Base-by-base conservation (phyloP, 83 land plant species). In the Picea abies region DNA sequence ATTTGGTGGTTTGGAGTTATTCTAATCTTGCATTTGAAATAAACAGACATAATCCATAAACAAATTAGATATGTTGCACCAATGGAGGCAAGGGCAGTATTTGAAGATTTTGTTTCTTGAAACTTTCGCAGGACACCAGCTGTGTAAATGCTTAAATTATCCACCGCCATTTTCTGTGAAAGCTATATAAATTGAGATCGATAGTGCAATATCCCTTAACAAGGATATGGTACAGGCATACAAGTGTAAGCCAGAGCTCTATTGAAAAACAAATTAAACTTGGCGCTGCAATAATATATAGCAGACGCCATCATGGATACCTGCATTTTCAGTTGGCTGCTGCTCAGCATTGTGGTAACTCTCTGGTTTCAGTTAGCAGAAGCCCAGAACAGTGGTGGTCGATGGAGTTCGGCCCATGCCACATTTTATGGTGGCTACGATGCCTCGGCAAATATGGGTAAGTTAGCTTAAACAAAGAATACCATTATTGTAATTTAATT, bases 391-490 rank as follows among this genome's bases (percentile, higher is more conserved):
- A 70, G 14, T 1, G 73, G 22, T 1, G 73, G 22, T 70, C 44
- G 9, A 16, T 70, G 73, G 73, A 70, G 19, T 70, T 70, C 73
- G 5, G 47, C n/a, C 39, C 73, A 70, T 70, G 73, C 47, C 16
- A 70, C 73, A 25, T 70, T 70, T 22, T 70, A 70, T 12, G 73
- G 73, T 4, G 73, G 73, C n/a, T 7, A 70, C 9, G 73, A 70
- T 70, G 73, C 73, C n/a, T 70, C 73, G 17, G 73, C 73, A 70
- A 70, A 70, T 70, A 70, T 70, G 47, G 73, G 47, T 70, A 70
- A 70, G 44, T 35, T 32, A 35, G 1, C 19, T 5, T 4, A 37
- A 12, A 5, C 9, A 37, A n/a, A 16, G 37, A 63, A 10, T 1
- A 52, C 56, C 10, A 11, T 52, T 52, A 1, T 52, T 52, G 56